Base-by-base conservation (phyloP, 1,284 basidiomycete species). In the Cystobasidium sp. region DNA sequence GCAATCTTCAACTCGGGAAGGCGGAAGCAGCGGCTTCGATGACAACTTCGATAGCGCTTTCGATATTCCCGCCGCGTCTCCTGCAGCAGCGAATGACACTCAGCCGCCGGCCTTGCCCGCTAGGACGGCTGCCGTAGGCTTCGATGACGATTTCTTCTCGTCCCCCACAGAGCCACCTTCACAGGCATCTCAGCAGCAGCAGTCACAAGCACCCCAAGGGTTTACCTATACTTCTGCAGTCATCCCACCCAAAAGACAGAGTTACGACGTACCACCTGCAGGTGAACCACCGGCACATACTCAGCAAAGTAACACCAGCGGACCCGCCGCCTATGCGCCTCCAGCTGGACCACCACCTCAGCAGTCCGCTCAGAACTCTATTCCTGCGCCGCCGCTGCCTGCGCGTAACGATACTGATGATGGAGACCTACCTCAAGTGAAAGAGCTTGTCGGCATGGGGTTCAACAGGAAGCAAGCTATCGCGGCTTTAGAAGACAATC, bases 391-490 rank as follows among this genome's bases (percentile, higher is more conserved):
- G 16, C 7, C 53, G 41, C 58, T 63, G 62, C 55, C 58, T 44
- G 16, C 65, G 10, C 67, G 62, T 10, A 63, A 47, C 37, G 61
- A 3, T 59, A 49, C 63, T 8, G 78, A 74, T 3, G 89, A 89
- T 41, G 91, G 91, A 76, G 92, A 93, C 76, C 88, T 89, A 18
- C 88, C 89, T 77, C 84, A 88, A 0, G 90, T 94, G 44, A 92
- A 90, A 80, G 88, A 89, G 78, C 84, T 94, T 56, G 87, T 87
- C 62, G 86, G 85, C 41, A 93, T 94, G 91, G 92, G 92, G 49
- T 94, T 94, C 84, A 89, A 86, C 78, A 87, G 92, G 62, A 82
- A 84, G n/a, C 88, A 92, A 81, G 90, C 90, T 0, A 86, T 94
- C 7, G 85, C 84, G 37, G 91, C 92, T 20, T 84, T 94, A 16